These are phyloP conservation scores for Brettanomyces naardenensis DNA, from an alignment of 805 yeast genomes.

Conservation along the genomic window DNA sequence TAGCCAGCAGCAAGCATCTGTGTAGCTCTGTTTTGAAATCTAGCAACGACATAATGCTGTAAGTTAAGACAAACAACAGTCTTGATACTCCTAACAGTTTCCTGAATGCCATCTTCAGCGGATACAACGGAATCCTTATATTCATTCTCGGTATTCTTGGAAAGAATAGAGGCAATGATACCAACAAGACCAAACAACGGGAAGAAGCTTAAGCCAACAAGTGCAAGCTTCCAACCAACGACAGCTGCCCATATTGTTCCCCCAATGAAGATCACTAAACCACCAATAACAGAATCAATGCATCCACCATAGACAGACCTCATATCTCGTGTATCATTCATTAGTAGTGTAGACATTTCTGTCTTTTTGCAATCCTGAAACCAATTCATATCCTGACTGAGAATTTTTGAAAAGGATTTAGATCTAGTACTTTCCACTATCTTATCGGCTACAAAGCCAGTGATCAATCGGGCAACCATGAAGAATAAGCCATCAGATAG, in stretches of 20 bases:
- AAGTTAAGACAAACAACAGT: constrained; percentile 57
- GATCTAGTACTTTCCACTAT: constrained; percentile 56
- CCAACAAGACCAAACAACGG: constrained; percentile 54
- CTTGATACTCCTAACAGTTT: constrained; percentile 48
- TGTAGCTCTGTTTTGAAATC: constrained; percentile 26
- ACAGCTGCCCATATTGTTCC: constrained; percentile 75
- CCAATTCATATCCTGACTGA: constrained; percentile 48
- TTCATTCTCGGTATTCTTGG: constrained; percentile 43
- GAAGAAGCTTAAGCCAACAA: constrained; percentile 72
- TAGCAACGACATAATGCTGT: constrained; percentile 35
- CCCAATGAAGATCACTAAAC: constrained; percentile 43
- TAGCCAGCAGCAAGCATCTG: constrained; percentile 33
- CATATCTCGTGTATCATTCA: constrained; percentile 79
- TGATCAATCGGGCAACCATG: constrained; percentile 39
- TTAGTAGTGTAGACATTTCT: constrained; percentile 54
- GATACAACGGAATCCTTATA: constrained; percentile 51
- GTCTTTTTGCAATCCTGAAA: constrained; percentile 37
- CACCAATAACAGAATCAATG: constrained; percentile 44
- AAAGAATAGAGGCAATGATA: constrained; percentile 7
- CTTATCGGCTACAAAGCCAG: constrained; percentile 55
- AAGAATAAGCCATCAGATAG: constrained; percentile 50
- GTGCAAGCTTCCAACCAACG: constrained; percentile 79
- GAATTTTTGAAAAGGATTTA: constrained; percentile 38
- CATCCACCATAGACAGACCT: constrained; percentile 58
- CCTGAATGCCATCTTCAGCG: constrained; percentile 44